Base-by-base conservation (phyloP, 2,329 filamentous ascomycete species). In the Aspergillus ochraceus region DNA sequence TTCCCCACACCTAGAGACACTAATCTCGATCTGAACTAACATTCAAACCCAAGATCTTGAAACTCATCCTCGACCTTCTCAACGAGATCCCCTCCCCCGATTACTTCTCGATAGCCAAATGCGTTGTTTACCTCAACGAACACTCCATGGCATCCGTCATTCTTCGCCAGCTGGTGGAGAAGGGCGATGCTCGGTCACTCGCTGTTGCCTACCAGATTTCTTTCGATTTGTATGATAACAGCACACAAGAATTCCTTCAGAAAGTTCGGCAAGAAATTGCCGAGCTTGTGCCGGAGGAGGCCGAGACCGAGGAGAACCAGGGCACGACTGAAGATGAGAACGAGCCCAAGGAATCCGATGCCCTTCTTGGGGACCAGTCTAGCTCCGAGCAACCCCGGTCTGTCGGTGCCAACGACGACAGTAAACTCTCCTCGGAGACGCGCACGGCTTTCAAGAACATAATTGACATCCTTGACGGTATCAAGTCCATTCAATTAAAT, bases 181-280 rank as follows among this genome's bases (percentile, higher is more conserved):
- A 90, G 65, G 91, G 88, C 6, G 91, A 96, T 66, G 83, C 87
- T 54, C 87, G 87, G 61, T 92, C 92, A 0, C 86, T 91, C 17
- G 90, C 93, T 20, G 89, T 91, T 53, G 95, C 95, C 19, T 99
- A 98, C 76, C 95, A 99, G 75, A 96, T 99, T 59, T 95, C 94
- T 1, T 99, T 99, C 71, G 95, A 99, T 71, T 84, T 99, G 6
- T 98, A 97, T 77, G 95, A 99, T 79, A 99, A 99, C 72, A 95
- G 95, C 67, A 98, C 95, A 0, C 95, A 99, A 70, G 95, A 98
- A 74, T 99, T 99, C 70, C 79, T 99, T 24, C 88, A 88, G 66
- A 97, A 95, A 78, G 91, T 99, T 49, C 88, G 94, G 71, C 87
- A 90, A 60, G 88, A 91, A 50, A 81, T 98, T 32, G 91, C 92